Evolutionary conservation across 2,329 filamentous ascomycete genomes (phyloP), one percentile per base, ranked within the genome.

Genomic region (Calonectria crousiana): DNA sequence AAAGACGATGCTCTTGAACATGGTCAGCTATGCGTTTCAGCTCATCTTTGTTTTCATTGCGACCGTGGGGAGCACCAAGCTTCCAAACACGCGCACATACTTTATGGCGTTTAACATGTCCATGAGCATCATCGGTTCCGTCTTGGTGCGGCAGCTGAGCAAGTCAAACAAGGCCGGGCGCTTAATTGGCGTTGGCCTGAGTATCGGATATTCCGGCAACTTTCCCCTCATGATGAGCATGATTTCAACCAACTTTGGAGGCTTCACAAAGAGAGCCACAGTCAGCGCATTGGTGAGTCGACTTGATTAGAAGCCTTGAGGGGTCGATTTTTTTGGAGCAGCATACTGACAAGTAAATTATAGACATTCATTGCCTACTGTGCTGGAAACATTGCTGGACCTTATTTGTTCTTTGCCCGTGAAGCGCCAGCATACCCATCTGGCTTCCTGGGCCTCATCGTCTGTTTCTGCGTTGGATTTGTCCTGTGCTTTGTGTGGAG

Each of bases 31-130:
- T 16, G 58, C 75, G 4, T 69, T 79, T 34, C 80, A 82, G 72
- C 60, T 79, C 0, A 28, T 77, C 8, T 78, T 82, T 18, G 79
- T 83, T 6, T 34, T 80, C 38, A 52, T 79, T 30, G 51, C 72
- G 32, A 80, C 78, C 1, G 51, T 52, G 6, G 78, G 79, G 2
- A 81, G 79, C 74, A 74, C 78, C 2, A 76, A 76, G 14, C 36
- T 82, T 28, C 73, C 53, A 26, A 81, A 82, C 72, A 74, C 77
- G 3, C 78, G 82, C 2, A 81, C 78, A 0, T 76, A 78, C 23
- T 81, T 81, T 51, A 81, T 83, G 78, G 67, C 74, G 0, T 72
- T 77, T n/a, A 77, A 78, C 36, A 74, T 76, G 28, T 67, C 72
- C n/a, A 23, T 82, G 10, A 67, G 75, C 20, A 71, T 82, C 11